Base-by-base conservation (phyloP, 2,329 filamentous ascomycete genomes). In the Penicillium sp. region DNA sequence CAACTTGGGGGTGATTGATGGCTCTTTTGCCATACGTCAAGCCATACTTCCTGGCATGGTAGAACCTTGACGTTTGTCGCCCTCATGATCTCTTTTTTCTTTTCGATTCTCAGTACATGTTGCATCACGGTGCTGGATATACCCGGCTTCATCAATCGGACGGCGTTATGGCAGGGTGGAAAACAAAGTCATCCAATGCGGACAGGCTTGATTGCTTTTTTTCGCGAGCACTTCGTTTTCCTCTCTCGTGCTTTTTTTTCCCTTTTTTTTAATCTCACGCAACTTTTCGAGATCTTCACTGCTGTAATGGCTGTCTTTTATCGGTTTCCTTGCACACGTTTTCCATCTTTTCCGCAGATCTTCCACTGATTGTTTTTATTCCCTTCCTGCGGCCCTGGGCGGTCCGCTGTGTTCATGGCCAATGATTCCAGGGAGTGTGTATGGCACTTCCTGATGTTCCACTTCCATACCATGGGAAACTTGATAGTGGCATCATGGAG, bases 101-200 rank as follows among this genome's bases (percentile, higher is more conserved):
- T 56, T 36, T 36, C 34, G 34, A 57, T 59, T 62, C 59, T 66
- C 59, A 59, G 64, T 72, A 72, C 69, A 72, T 73, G 71, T 75
- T 76, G 74, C 74, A 76, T 76, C 66, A 72, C 67, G 74, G 74
- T 75, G 73, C 74, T 75, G 74, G 74, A 76, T 77, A 77, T 77
- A 77, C 74, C 74, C 74, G 73, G 73, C 72, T 76, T 73, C 64
- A 69, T 71, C 65, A 66, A 66, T 71, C 61, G 71, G 71, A 71
- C 60, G 72, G 71, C 71, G 71, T 73, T 74, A 40, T 34, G 50
- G 54, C 39, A 40, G 60, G 60, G 62, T 44, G 60, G 61, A 63
- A 62, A 56, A 61, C 52, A 59, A 60, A 58, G 65, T 60, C 60
- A 62, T 60, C 55, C 55, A 48, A 49, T 45, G 52, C 31, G 60